Conservation (phyloP, 805 yeast genomes). For the Dipodascus geniculatus region DNA sequence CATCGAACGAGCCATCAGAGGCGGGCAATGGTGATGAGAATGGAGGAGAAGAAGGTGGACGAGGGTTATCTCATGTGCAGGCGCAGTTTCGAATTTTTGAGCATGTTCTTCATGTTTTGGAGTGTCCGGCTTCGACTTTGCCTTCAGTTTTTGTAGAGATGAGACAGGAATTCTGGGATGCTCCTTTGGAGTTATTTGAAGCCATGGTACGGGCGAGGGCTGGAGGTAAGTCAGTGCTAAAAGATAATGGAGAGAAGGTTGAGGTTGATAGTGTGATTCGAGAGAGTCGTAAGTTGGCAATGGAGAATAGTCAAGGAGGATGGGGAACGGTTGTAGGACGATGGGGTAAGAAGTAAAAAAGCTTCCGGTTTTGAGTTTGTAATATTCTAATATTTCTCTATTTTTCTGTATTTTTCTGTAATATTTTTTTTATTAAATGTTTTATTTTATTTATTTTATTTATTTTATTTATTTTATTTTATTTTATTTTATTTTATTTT, state of each 20-base stretch:
- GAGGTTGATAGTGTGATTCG: neutral
- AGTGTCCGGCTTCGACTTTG: constrained; percentile 36
- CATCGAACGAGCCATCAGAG: constrained; percentile 12
- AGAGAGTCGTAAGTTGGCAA: neutral
- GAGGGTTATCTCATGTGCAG: constrained; percentile 29
- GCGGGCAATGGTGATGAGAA: constrained; percentile 3
- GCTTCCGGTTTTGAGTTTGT: neutral
- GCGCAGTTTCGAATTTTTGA: constrained; percentile 49
- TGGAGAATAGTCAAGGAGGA: neutral
- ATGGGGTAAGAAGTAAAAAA: neutral
- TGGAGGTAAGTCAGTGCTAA: constrained; percentile 22
- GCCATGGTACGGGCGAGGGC: constrained; percentile 41
- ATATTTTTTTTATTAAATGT: no score
- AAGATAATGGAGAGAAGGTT: constrained; percentile 15
- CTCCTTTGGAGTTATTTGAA: constrained; percentile 59
- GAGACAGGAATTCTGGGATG: constrained; percentile 58
- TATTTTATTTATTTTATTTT: no score
- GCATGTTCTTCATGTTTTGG: constrained; percentile 44
- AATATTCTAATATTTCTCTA: no score
- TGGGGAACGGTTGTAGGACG: neutral
- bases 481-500: no score
- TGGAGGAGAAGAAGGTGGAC: neutral
- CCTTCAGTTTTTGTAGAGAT: constrained; percentile 49
- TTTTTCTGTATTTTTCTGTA: neutral
- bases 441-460: no score